Evolutionary conservation across 202 grass and related monocot genomes (phyloP).

Genomic region (Cymbopogon flexuosus): DNA sequence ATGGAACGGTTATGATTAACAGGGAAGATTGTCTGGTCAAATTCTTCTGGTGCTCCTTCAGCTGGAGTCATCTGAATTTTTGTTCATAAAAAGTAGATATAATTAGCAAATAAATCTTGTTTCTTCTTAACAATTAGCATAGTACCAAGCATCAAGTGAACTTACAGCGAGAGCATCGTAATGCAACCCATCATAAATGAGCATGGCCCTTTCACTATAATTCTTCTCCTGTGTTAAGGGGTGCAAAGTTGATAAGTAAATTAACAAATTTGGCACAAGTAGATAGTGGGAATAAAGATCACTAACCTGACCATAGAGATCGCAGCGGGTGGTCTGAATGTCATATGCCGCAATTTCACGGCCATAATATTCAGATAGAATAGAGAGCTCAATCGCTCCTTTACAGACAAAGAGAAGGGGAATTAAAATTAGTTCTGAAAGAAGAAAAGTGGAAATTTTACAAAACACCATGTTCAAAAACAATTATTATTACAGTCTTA

Average conservation of each 20-base stretch:
- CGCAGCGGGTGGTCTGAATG: constrained; percentile 79
- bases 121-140: neutral
- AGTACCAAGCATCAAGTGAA: constrained; percentile 9
- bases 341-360: constrained; percentile 95
- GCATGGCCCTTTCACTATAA: constrained; percentile 76
- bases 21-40: constrained; percentile 87
- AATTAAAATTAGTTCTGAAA: constrained; percentile 1
- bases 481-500: neutral
- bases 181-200: constrained; percentile 92
- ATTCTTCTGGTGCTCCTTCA: constrained; percentile 88
- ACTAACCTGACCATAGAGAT: constrained; percentile 91
- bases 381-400: constrained; percentile 90
- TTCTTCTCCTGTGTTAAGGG: constrained; percentile 63
- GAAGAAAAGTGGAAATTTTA: neutral
- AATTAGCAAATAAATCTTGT: constrained; percentile 8
- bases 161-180: constrained; percentile 96
- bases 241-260: constrained; percentile 10
- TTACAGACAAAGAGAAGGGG: constrained; percentile 13
- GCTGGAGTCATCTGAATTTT: constrained; percentile 69
- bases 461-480: neutral
- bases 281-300: neutral
- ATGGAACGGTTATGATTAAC: constrained; percentile 57
- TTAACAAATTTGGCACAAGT: neutral
- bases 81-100: constrained; percentile 10
- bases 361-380: constrained; percentile 78